Base-by-base conservation (phyloP, 176 grass and related monocot genomes). In the Puccinellia tenuiflora region DNA sequence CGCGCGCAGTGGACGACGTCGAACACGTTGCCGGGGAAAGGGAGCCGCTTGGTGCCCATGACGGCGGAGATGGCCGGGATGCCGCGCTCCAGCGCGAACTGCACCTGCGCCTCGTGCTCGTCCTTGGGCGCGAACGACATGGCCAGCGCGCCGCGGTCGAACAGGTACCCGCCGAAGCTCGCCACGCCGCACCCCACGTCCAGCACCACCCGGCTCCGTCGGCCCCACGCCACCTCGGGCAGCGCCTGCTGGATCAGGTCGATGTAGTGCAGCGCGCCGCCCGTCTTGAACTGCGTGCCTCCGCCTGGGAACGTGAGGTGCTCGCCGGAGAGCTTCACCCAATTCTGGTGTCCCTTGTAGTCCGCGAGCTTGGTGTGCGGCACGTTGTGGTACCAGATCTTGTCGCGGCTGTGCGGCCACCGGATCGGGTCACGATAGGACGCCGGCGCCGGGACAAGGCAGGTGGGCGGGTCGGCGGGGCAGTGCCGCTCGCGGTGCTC, bases 21-120 rank as follows among this genome's bases (percentile, higher is more conserved):
- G 71, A 99, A 99, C 8, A 91, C 89, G 69, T 77, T 83, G 59
- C 81, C 76, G 1, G 93, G 97, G 78, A 96, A 99, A 1, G 89
- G 91, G 5, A 99, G 93, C 13, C 97, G 88, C 43, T 54, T 84
- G 0, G 97, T 99, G 64, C 97, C 97, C 97, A 99, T 99, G 6
- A 99, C 97, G 2, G 93, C 91, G 14, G 93, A 96, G 73, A 99
- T 90, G 22, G 93, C 96, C 45, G 96, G 96, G 75, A 99, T 94
- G n/a, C 93, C 96, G 5, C 96, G 84, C 89, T 99, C 93, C 57
- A 99, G 81, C 60, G 97, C 97, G 85, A 99, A 96, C 78, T 99
- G 97, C 62, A 99, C 97, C 87, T 99, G 97, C 68, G 97, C 97
- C 81, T 94, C 97, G 81, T 99, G 93, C 89, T 99, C 97, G 81